Percentiles rank a stretch among this genome's conserved stretches.
Conservation (phyloP, 495 filamentous ascomycete genomes). For the Pseudomonodictys pantanalensis region DNA sequence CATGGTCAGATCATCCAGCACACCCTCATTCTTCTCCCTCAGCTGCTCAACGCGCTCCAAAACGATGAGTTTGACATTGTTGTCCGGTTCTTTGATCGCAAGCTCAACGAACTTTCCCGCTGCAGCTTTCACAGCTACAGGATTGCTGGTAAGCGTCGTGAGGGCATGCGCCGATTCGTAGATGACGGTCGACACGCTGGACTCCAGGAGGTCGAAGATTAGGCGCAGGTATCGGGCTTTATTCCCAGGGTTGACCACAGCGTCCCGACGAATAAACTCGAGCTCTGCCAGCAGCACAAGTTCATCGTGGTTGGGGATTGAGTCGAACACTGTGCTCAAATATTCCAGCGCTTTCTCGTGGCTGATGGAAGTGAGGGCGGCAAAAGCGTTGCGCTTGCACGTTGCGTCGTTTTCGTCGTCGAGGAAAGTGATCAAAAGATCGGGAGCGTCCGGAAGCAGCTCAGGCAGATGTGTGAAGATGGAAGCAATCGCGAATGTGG, state of each 20-base stretch:
- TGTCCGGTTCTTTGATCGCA: slow-evolving; percentile 93
- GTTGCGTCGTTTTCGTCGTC: slow-evolving; percentile 90
- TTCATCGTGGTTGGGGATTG: slow-evolving; percentile 91
- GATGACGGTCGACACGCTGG: slow-evolving; percentile 87
- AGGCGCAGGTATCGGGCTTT: slow-evolving; percentile 91
- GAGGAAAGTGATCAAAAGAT: slow-evolving; percentile 86
- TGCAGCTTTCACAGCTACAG: slow-evolving; percentile 95
- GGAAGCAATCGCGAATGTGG: slow-evolving; percentile 88
- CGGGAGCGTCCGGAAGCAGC: slow-evolving; percentile 92
- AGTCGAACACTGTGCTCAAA: slow-evolving; percentile 85
- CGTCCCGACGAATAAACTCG: slow-evolving; percentile 97
- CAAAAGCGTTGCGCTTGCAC: slow-evolving; percentile 97
- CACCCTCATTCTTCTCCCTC: slow-evolving; percentile 84
- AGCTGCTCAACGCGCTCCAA: slow-evolving; percentile 91
- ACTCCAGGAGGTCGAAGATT: slow-evolving; percentile 96
- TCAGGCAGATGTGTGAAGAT: slow-evolving; percentile 89
- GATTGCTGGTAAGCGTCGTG: slow-evolving; percentile 71
- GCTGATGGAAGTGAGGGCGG: slow-evolving; percentile 83
- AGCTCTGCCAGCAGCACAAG: slow-evolving; percentile 88
- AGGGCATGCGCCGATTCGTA: slow-evolving; percentile 97
- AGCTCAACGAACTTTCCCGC: slow-evolving; percentile 95
- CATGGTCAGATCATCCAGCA: slow-evolving; percentile 96
- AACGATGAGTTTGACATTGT: slow-evolving; percentile 98
- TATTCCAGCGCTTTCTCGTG: slow-evolving; percentile 91
- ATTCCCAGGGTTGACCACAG: slow-evolving; percentile 88